Evolutionary conservation across 1,284 basidiomycete species (phyloP).

Genomic region (Coriolopsis trogii): DNA sequence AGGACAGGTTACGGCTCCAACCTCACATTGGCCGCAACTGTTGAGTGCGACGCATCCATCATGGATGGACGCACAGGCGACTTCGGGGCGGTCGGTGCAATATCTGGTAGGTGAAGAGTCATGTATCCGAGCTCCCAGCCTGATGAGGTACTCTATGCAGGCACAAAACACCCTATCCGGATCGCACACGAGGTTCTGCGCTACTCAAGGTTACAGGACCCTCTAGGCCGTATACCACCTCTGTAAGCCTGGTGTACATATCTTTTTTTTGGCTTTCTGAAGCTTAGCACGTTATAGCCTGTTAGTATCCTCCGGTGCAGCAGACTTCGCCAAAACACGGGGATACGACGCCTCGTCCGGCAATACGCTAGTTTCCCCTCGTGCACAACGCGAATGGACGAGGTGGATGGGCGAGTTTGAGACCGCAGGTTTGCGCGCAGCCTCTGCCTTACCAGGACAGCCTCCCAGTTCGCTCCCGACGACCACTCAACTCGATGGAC

Average conservation of each 20-base stretch:
- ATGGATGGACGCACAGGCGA: constrained; percentile 56
- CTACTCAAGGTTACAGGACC: constrained; percentile 49
- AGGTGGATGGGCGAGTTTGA: constrained; percentile 57
- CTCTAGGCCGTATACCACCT: constrained; percentile 67
- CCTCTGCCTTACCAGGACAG: too few relatives aligned
- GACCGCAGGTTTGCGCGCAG: too few relatives aligned
- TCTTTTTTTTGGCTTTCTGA: too few relatives aligned
- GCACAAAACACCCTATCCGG: constrained; percentile 67
- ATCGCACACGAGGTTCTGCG: constrained; percentile 59
- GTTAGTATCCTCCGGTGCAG: constrained; percentile 56
- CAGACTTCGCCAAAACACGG: constrained; percentile 43
- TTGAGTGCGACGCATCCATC: constrained; percentile 79
- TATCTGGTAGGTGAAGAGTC: constrained; percentile 46
- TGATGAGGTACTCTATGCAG: too few relatives aligned
- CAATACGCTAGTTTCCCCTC: constrained; percentile 48
- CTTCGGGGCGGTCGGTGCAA: constrained; percentile 73
- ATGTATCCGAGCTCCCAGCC: not conserved
- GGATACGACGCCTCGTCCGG: constrained; percentile 42
- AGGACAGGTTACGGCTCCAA: constrained; percentile 75
- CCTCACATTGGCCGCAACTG: constrained; percentile 64
- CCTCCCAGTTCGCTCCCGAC: not conserved
- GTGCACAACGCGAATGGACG: constrained; percentile 57
- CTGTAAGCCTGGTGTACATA: constrained; percentile 42
- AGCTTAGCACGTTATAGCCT: too few relatives aligned
- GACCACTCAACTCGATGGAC: constrained; percentile 11